These are phyloP conservation scores for Cardamine chenopodiifolia DNA, from an alignment of 345 rosid species.

Conservation along the genomic window DNA sequence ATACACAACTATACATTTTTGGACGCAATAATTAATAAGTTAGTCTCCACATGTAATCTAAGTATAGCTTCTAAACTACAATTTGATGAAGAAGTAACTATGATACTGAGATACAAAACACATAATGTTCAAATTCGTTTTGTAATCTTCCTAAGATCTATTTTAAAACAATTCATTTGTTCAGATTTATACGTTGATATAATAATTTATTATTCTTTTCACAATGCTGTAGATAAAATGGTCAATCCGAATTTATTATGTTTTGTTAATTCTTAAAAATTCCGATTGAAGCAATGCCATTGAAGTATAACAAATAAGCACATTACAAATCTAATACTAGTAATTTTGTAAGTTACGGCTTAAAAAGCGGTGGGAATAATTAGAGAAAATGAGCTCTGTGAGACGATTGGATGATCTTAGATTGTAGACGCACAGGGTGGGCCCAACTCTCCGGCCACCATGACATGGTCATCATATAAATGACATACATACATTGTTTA, in stretches of 20 bases:
- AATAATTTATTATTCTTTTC: neutral
- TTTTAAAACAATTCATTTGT: neutral
- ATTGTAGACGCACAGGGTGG: conserved; percentile 41
- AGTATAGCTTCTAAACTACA: conserved; percentile 10
- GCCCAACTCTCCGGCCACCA: neutral
- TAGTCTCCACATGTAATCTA: conserved; percentile 15
- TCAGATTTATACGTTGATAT: too few species aligned
- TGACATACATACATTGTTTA: conserved; percentile 30
- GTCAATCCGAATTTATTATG: neutral
- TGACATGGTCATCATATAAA: conserved; percentile 5
- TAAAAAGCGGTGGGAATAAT: conserved; percentile 36
- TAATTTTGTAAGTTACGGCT: neutral
- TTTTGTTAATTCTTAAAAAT: too few species aligned
- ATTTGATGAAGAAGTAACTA: conserved; percentile 4
- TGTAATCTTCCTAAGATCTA: neutral
- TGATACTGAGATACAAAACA: neutral
- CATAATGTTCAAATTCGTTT: conserved; percentile 1
- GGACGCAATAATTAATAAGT: neutral
- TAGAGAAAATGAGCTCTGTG: conserved; percentile 15
- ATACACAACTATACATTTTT: conserved; percentile 7
- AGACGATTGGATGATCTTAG: conserved; percentile 36
- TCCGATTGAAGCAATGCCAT: neutral
- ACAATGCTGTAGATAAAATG: too few species aligned
- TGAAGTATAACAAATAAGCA: neutral
- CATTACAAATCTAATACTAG: neutral